Evolutionary conservation across 2,329 filamentous ascomycete species (phyloP).

Genomic region (Arthrobotrys musiformis): DNA sequence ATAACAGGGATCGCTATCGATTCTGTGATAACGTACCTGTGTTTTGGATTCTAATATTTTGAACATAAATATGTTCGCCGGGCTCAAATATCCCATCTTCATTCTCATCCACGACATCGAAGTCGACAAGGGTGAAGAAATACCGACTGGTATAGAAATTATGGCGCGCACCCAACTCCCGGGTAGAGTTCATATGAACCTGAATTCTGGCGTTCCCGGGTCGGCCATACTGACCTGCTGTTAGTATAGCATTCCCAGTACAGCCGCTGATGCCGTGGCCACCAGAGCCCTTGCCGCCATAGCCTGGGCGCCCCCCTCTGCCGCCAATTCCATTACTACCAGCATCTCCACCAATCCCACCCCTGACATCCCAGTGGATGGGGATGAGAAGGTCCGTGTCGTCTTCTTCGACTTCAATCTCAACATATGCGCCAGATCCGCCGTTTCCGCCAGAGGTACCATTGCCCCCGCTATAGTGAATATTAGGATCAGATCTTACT

Average conservation of each 20-base stretch:
- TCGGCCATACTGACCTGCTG: slow-evolving; percentile 11
- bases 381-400: slow-evolving; percentile 32
- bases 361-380: slow-evolving; percentile 33
- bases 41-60: slow-evolving; percentile 27
- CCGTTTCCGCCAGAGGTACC: slow-evolving; percentile 25
- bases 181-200: slow-evolving; percentile 24
- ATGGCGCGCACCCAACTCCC: slow-evolving; percentile 11
- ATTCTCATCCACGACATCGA: slow-evolving; percentile 22
- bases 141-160: slow-evolving; percentile 19
- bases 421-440: slow-evolving; percentile 25
- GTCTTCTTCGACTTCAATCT: slow-evolving; percentile 35
- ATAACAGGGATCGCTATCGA: neutral
- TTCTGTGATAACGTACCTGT: neutral
- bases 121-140: slow-evolving; percentile 19
- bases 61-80: slow-evolving; percentile 12
- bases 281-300: slow-evolving; percentile 13
- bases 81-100: slow-evolving; percentile 36
- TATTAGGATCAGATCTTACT: neutral
- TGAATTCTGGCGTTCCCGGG: slow-evolving; percentile 24
- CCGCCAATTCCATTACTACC: slow-evolving; percentile 16
- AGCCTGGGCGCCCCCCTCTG: neutral
- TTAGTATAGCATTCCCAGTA: slow-evolving; percentile 8
- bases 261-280: neutral
- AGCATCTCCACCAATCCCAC: slow-evolving; percentile 5
- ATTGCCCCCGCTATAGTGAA: slow-evolving; percentile 13